Evolutionary conservation across 352 stramenopile species (phyloP).

Genomic region (Pythium brassicae): DNA sequence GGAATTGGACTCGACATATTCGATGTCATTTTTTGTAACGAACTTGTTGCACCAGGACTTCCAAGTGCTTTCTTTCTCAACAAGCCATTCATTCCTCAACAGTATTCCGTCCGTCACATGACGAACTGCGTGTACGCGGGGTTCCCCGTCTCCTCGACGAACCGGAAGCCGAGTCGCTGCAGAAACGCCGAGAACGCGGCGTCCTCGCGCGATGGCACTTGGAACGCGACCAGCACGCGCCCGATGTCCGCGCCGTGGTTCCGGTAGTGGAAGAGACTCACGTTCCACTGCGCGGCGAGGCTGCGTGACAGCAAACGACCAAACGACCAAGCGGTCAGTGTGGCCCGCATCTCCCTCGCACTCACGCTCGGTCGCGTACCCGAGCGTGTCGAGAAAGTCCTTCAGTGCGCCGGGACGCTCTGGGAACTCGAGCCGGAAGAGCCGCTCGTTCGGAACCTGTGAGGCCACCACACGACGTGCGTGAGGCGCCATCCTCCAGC

Average conservation of each 20-base stretch:
- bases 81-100: too few species aligned
- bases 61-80: background rate
- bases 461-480: background rate
- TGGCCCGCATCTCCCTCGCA: background rate
- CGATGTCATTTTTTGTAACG: too few species aligned
- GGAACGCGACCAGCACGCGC: constrained; percentile 95
- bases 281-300: constrained; percentile 87
- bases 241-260: constrained; percentile 99
- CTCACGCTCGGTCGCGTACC: too few species aligned
- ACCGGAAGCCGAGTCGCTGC: constrained; percentile 66
- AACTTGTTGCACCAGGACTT: background rate
- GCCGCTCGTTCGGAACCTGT: constrained; percentile 85
- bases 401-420: constrained; percentile 88
- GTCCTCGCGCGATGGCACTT: constrained; percentile 75
- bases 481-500: too few species aligned
- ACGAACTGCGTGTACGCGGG: constrained; percentile 77
- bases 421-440: constrained; percentile 97
- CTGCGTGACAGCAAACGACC: background rate
- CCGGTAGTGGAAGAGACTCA: constrained; percentile 98
- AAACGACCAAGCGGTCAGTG: background rate
- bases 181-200: constrained; percentile 62
- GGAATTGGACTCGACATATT: too few species aligned
- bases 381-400: constrained; percentile 91
- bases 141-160: constrained; percentile 84
- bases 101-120: constrained; percentile 19